phyloP scores from a whole-genome alignment of 148 eudicot species.

The Linanthus parryae region DNA sequence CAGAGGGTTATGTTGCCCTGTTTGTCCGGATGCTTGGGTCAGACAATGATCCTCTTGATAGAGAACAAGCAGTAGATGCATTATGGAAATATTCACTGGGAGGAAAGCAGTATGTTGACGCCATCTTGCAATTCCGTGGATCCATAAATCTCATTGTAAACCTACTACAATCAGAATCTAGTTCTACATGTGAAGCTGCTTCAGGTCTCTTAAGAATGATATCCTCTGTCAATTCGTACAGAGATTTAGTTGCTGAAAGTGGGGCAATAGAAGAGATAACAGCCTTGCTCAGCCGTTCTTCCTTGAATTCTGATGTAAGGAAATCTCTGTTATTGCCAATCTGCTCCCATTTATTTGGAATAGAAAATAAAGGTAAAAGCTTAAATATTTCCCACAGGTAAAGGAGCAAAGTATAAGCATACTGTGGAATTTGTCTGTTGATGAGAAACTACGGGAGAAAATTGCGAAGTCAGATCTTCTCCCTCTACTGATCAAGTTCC shows the following conservation, averaged over 20 bases:
- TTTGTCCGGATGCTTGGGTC: conserved; percentile 83
- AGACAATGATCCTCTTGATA: conserved; percentile 67
- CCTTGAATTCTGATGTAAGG: conserved; percentile 59
- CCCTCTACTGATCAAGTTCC: conserved; percentile 53
- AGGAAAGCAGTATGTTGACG: conserved; percentile 61
- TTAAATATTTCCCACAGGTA: conserved; percentile 45
- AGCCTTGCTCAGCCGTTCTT: conserved; percentile 52
- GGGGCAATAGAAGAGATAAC: conserved; percentile 82
- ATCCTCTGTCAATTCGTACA: conserved; percentile 53
- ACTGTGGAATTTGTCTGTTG: conserved; percentile 75
- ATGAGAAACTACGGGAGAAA: conserved; percentile 54
- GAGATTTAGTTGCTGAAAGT: conserved; percentile 67
- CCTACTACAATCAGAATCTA: conserved; percentile 62
- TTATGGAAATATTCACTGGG: conserved; percentile 80
- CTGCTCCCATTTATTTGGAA: not conserved
- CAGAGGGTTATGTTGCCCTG: conserved; percentile 61
- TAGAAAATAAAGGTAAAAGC: conserved; percentile 8
- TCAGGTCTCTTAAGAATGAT: conserved; percentile 71
- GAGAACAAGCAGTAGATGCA: conserved; percentile 77
- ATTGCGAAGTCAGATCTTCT: conserved; percentile 55
- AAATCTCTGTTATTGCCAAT: conserved; percentile 7
- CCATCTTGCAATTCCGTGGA: conserved; percentile 54
- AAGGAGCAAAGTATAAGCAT: conserved; percentile 77
- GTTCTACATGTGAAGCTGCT: conserved; percentile 76
- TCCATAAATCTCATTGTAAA: conserved; percentile 61